Conservation (phyloP, 1,284 basidiomycete genomes). For the Trichosporon asahii region DNA sequence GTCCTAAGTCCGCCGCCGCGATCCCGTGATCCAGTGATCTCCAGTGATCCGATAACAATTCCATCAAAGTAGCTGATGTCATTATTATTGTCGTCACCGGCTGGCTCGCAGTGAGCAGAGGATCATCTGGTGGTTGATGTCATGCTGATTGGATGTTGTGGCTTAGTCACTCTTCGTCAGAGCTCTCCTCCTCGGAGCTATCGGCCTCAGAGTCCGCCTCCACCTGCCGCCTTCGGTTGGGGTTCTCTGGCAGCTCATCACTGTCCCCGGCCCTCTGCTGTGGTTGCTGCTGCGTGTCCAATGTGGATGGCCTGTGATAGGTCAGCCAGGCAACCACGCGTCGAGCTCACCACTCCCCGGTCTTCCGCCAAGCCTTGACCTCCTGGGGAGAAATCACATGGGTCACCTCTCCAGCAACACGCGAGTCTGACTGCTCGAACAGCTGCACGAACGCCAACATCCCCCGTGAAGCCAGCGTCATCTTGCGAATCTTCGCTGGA, state of each 20-base stretch:
- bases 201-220: conserved; percentile 19
- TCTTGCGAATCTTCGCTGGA: conserved; percentile 29
- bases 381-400: conserved; percentile 34
- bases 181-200: conserved; percentile 16
- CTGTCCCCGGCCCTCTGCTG: conserved; percentile 10
- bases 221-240: conserved; percentile 20
- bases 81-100: not conserved
- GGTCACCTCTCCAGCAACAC: conserved; percentile 41
- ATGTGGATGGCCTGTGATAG: not conserved
- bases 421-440: conserved; percentile 27
- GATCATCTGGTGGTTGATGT: not conserved
- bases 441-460: conserved; percentile 40
- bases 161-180: conserved; percentile 13
- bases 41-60: too few species aligned
- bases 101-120: too few species aligned
- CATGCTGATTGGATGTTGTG: not conserved
- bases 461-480: conserved; percentile 33
- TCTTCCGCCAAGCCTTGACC: conserved; percentile 40
- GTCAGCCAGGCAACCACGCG: not conserved
- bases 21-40: too few species aligned
- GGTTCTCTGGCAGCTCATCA: conserved; percentile 24
- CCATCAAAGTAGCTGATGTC: not conserved
- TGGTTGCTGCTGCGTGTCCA: not conserved
- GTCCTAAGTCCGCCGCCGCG: too few species aligned
- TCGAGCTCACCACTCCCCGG: conserved; percentile 41